Evolutionary conservation across 176 grass and related monocot species (phyloP), one percentile per base, ranked within the genome.

Genomic region (Phyllostachys edulis): DNA sequence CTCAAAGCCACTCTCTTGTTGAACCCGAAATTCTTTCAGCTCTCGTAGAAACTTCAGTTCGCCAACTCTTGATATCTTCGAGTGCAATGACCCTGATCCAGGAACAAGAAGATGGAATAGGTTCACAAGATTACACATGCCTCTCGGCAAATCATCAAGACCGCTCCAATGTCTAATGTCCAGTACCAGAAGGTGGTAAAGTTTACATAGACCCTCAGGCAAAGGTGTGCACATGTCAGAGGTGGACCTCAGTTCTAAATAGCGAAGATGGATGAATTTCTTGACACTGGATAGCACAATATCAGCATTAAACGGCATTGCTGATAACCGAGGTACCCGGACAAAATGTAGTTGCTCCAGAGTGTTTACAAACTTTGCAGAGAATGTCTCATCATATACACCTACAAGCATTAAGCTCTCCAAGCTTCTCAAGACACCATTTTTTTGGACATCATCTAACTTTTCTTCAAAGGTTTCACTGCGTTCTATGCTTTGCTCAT

Each of bases 241-340:
- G 0, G 6, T 65, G 39, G 10, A 85, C 5, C 64, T 71, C 37
- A 92, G 74, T 23, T 89, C 79, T 69, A 92, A 20, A 21, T 89
- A 92, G 13, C 87, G 79, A 67, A 92, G 79, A 67, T 92, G 86
- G 71, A 79, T 89, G 32, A 89, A 80, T 5, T 84, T 75, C 44
- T 23, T 40, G 24, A 89, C 27, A 50, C 15, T 36, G 16, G 85
- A 39, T 17, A 59, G 44, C 2, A 92, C 63, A 72, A 39, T 63
- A 1, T 80, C 63, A 54, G 14, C 40, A 64, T 56, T 49, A 17
- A 76, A 84, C 0, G 23, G 47, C 61, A 66, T 65, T 34, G 77
- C 41, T 47, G 75, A 81, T 47, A 89, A 65, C 29, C 36, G 23
- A 11, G 87, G 90, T 72, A 89, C 18, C 1, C 75, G 26, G 2